Evolutionary conservation across 805 yeast species (phyloP).

Genomic region (Pichia thaimueangensis): DNA sequence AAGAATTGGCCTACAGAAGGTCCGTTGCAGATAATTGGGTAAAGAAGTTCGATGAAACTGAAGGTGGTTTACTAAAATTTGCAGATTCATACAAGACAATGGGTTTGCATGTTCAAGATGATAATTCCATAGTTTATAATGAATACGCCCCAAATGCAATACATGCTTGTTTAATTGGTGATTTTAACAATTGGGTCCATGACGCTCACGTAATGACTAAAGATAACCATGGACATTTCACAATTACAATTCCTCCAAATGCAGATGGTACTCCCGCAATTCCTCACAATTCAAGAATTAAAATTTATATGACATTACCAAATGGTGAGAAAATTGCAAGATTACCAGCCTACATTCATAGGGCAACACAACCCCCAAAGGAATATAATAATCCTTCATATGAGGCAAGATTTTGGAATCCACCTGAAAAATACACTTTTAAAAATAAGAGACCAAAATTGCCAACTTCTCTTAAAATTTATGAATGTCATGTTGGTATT

Average conservation of each 20-base stretch:
- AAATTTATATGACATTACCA: constrained; percentile 57
- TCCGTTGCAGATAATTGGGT: constrained; percentile 61
- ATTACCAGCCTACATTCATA: constrained; percentile 80
- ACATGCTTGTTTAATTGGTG: constrained; percentile 78
- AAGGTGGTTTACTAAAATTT: constrained; percentile 62
- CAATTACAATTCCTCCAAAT: constrained; percentile 48
- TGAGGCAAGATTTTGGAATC: constrained; percentile 94
- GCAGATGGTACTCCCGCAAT: constrained; percentile 53
- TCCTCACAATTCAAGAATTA: constrained; percentile 74
- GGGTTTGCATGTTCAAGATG: constrained; percentile 65
- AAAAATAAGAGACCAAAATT: constrained; percentile 58
- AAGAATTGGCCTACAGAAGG: constrained; percentile 64
- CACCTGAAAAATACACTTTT: constrained; percentile 48
- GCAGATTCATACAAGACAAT: constrained; percentile 69
- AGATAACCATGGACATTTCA: constrained; percentile 70
- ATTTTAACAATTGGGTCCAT: constrained; percentile 80
- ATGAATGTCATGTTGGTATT: constrained; percentile 95
- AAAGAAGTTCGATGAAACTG: constrained; percentile 44
- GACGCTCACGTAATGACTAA: constrained; percentile 46
- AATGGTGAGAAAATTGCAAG: constrained; percentile 71
- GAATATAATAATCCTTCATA: constrained; percentile 45
- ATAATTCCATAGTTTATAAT: constrained; percentile 52
- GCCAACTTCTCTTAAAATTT: constrained; percentile 57
- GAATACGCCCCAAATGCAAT: constrained; percentile 92
- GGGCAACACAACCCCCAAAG: constrained; percentile 72